Conservation (phyloP, 345 rosid genomes). For the Brassica juncea region DNA sequence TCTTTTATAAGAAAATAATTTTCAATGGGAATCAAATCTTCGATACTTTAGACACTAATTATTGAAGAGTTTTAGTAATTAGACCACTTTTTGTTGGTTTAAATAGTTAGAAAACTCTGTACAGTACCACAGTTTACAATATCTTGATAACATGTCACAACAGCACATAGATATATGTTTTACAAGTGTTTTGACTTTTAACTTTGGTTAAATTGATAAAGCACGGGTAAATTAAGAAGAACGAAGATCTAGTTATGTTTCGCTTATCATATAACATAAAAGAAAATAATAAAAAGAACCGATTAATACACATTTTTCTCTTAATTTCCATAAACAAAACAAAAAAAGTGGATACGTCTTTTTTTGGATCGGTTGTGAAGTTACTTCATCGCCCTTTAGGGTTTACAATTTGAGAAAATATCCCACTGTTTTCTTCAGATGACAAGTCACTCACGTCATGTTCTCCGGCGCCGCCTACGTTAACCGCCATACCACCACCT, state of each 20-base stretch:
- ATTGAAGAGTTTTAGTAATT: too few relatives aligned
- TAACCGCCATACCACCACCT: constrained; percentile 33
- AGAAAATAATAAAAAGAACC: background rate
- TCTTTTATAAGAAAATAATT: too few relatives aligned
- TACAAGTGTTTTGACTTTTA: constrained; percentile 14
- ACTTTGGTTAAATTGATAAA: background rate
- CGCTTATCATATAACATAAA: constrained; percentile 23
- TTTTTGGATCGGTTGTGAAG: background rate
- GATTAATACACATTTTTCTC: constrained; percentile 1
- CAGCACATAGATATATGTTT: constrained; percentile 5
- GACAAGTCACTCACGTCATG: constrained; percentile 34
- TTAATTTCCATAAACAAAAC: constrained; percentile 1
- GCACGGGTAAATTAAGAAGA: background rate
- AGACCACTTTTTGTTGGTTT: too few relatives aligned
- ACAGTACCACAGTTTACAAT: background rate
- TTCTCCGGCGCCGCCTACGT: constrained; percentile 27
- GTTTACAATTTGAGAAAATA: constrained; percentile 64
- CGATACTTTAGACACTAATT: too few relatives aligned
- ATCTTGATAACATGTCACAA: constrained; percentile 15
- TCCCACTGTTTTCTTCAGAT: constrained; percentile 39
- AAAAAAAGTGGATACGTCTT: background rate
- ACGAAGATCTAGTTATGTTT: constrained; percentile 7
- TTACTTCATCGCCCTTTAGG: constrained; percentile 60
- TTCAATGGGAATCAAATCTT: too few relatives aligned
- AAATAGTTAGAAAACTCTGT: background rate